phyloP scores from a whole-genome alignment of 768 basidiomycete genomes.

The Kondoa subrosea region DNA sequence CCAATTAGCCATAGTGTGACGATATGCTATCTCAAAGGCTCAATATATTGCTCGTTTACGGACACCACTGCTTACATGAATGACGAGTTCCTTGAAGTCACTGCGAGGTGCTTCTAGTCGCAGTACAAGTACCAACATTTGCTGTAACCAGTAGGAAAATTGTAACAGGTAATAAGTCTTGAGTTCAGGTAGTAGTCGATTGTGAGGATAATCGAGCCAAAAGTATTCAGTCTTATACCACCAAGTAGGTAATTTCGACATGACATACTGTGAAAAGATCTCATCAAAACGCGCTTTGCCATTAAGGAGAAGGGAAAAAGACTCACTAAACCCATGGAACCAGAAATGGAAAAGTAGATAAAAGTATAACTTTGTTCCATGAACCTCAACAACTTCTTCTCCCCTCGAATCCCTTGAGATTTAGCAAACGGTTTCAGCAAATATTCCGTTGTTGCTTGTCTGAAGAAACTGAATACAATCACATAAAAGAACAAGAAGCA shows the following conservation, averaged over 20 bases:
- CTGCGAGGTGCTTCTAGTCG: constrained; percentile 85
- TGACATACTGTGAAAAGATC: constrained; percentile 46
- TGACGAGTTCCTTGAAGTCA: constrained; percentile 70
- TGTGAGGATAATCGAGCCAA: constrained; percentile 45
- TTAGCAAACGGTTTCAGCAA: constrained; percentile 52
- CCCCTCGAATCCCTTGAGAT: constrained; percentile 51
- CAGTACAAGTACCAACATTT: constrained; percentile 66
- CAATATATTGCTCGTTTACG: neutral
- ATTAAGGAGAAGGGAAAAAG: neutral
- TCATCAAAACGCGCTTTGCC: neutral
- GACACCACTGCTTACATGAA: constrained; percentile 46
- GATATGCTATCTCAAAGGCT: constrained; percentile 40
- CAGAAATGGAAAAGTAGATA: constrained; percentile 56
- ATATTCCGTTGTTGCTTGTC: constrained; percentile 54
- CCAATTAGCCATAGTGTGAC: constrained; percentile 90
- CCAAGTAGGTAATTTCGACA: constrained; percentile 61
- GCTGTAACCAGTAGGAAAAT: constrained; percentile 83
- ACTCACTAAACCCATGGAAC: constrained; percentile 63
- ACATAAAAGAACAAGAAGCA: constrained; percentile 66
- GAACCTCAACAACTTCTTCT: constrained; percentile 59
- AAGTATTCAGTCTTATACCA: constrained; percentile 72
- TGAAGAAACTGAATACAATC: constrained; percentile 72
- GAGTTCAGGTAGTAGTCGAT: constrained; percentile 57
- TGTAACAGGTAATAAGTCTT: constrained; percentile 92
- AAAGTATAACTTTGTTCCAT: constrained; percentile 81